A percentile compares a stretch with the other conserved stretches of the same genome.
Evolutionary conservation across 495 filamentous ascomycete genomes (phyloP).

Genomic region (Saxispiralis lemnorum): DNA sequence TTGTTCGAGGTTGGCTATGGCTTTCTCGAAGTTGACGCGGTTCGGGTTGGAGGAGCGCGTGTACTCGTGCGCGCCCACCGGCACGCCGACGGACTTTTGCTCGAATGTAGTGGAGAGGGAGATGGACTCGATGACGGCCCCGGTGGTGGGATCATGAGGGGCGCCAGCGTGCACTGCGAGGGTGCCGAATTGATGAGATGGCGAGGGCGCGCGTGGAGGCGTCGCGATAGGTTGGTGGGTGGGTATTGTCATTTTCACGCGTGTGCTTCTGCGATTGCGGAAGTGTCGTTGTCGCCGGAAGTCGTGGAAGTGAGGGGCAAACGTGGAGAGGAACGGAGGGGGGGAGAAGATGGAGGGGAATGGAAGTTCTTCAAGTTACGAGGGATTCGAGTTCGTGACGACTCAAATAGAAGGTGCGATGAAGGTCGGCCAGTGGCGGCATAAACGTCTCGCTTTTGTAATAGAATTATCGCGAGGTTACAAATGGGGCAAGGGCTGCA

Average conservation of each 20-base stretch:
- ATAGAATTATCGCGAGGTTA: no score
- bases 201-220: slow-evolving; percentile 38
- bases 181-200: slow-evolving; percentile 65
- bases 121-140: slow-evolving; percentile 89
- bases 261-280: not conserved
- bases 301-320: no score
- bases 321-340: no score
- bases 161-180: slow-evolving; percentile 85
- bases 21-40: slow-evolving; percentile 75
- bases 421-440: no score
- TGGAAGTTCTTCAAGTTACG: no score
- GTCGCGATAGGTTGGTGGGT: slow-evolving; percentile 32
- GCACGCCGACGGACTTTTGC: slow-evolving; percentile 67
- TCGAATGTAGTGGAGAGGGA: slow-evolving; percentile 89
- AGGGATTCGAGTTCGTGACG: no score
- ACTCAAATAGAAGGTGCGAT: no score
- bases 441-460: no score
- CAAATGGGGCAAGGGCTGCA: no score
- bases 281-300: not conserved
- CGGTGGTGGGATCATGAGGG: slow-evolving; percentile 75
- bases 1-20: slow-evolving; percentile 78
- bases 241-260: not conserved
- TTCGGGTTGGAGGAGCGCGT: slow-evolving; percentile 84
- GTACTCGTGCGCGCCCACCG: slow-evolving; percentile 80
- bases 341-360: no score